Conservation (phyloP, 176 grass and related monocot genomes). For the Oryza australiensis region DNA sequence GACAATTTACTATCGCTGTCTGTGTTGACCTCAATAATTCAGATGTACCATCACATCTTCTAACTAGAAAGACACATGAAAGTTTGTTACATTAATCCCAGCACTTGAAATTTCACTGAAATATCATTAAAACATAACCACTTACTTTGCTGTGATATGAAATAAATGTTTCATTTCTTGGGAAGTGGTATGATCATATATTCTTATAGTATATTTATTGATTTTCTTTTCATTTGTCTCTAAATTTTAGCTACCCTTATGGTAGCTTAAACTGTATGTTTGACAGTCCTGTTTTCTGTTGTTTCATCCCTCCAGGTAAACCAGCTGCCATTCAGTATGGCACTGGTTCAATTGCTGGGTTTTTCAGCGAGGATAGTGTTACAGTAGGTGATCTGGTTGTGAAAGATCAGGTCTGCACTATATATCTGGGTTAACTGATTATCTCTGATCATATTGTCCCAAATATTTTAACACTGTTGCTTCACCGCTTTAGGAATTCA, state of each 20-base stretch:
- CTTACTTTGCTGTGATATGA: not conserved
- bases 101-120: not conserved
- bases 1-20: not conserved
- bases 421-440: constrained; percentile 2
- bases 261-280: not conserved
- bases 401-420: constrained; percentile 63
- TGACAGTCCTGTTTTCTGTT: constrained; percentile 31
- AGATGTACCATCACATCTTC: not conserved
- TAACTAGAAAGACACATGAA: not conserved
- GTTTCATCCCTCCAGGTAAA: constrained; percentile 53
- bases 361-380: constrained; percentile 76
- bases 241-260: not conserved
- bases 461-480: not conserved
- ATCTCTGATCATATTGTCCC: not conserved
- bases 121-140: not conserved
- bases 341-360: constrained; percentile 85
- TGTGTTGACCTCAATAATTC: constrained; percentile 5
- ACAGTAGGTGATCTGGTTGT: constrained; percentile 70
- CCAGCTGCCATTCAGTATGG: constrained; percentile 88
- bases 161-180: not conserved
- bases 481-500: constrained; percentile 62
- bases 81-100: not conserved
- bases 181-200: not conserved
- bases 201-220: not conserved
- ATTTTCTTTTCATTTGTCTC: not conserved